These are phyloP conservation scores for Austroboletus novae-zelandiae DNA, from an alignment of 1,284 basidiomycete genomes.

Conservation along the genomic window DNA sequence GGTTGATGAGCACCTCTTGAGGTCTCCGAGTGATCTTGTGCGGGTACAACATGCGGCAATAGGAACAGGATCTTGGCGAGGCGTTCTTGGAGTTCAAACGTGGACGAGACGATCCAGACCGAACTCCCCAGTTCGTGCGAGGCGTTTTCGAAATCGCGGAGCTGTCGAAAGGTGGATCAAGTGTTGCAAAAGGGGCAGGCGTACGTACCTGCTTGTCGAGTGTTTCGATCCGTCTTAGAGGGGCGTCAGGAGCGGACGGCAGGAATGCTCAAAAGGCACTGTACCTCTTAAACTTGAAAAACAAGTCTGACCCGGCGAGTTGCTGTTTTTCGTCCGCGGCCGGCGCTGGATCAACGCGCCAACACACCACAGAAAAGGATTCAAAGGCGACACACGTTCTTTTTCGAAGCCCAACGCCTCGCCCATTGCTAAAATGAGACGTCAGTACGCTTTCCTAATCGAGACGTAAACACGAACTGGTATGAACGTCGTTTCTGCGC, in stretches of 20 bases:
- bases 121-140: too few relatives aligned
- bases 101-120: conserved; percentile 33
- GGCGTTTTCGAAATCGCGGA: too few relatives aligned
- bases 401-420: conserved; percentile 18
- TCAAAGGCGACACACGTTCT: conserved; percentile 13
- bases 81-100: conserved; percentile 31
- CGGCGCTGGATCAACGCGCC: conserved; percentile 16
- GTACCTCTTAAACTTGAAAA: too few relatives aligned
- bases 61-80: conserved; percentile 32
- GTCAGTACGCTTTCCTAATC: too few relatives aligned
- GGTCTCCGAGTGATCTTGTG: conserved; percentile 26
- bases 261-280: not conserved
- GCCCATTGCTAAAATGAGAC: conserved; percentile 15
- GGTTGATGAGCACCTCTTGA: conserved; percentile 26
- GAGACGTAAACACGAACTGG: conserved; percentile 13
- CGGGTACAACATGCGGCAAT: conserved; percentile 32
- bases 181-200: not conserved
- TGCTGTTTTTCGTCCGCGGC: conserved; percentile 26
- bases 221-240: conserved; percentile 26
- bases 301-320: conserved; percentile 18
- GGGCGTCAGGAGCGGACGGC: not conserved
- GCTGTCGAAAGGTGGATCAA: conserved; percentile 12
- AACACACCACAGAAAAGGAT: not conserved
- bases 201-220: conserved; percentile 32
- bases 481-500: conserved; percentile 12